These are phyloP conservation scores for Teratosphaeria destructans DNA, from an alignment of 2,329 filamentous ascomycete genomes.

Conservation along the genomic window DNA sequence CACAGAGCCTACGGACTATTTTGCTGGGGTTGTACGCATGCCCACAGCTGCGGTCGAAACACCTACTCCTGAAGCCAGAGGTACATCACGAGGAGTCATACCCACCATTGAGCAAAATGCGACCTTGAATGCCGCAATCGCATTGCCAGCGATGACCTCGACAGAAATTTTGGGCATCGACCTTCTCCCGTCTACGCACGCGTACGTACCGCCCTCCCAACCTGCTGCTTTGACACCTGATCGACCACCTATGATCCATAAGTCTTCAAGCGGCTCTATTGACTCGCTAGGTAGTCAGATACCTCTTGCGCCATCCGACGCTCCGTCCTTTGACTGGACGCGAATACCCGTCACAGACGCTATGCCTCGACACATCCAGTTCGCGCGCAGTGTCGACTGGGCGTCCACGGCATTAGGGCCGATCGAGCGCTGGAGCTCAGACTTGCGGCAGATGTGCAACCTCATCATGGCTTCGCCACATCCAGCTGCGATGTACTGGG, in stretches of 20 bases:
- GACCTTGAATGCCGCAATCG: not conserved
- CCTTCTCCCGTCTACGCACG: slow-evolving; percentile 12
- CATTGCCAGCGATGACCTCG: not conserved
- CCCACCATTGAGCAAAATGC: slow-evolving; percentile 14
- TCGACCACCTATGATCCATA: not conserved
- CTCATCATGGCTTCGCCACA: slow-evolving; percentile 71
- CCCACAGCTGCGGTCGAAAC: not conserved
- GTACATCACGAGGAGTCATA: slow-evolving; percentile 6
- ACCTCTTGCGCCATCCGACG: slow-evolving; percentile 15
- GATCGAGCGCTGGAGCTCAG: slow-evolving; percentile 58
- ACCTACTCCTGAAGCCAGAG: not conserved
- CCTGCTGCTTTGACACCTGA: slow-evolving; percentile 1
- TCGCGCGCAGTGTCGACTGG: slow-evolving; percentile 66
- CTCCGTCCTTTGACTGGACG: slow-evolving; percentile 70
- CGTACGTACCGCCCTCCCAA: slow-evolving; percentile 14
- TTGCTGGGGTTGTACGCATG: slow-evolving; percentile 6
- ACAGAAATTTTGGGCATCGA: slow-evolving; percentile 9
- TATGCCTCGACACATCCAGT: slow-evolving; percentile 60
- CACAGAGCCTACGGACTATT: slow-evolving; percentile 20
- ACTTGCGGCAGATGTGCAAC: slow-evolving; percentile 69
- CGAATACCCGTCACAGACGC: slow-evolving; percentile 52
- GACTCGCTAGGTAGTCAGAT: slow-evolving; percentile 14
- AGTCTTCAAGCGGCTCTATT: slow-evolving; percentile 3
- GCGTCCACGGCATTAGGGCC: slow-evolving; percentile 61
- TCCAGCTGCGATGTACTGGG: slow-evolving; percentile 54